These are phyloP conservation scores for Penicillium sp. DNA, from an alignment of 2,329 filamentous ascomycete genomes.

Conservation along the genomic window DNA sequence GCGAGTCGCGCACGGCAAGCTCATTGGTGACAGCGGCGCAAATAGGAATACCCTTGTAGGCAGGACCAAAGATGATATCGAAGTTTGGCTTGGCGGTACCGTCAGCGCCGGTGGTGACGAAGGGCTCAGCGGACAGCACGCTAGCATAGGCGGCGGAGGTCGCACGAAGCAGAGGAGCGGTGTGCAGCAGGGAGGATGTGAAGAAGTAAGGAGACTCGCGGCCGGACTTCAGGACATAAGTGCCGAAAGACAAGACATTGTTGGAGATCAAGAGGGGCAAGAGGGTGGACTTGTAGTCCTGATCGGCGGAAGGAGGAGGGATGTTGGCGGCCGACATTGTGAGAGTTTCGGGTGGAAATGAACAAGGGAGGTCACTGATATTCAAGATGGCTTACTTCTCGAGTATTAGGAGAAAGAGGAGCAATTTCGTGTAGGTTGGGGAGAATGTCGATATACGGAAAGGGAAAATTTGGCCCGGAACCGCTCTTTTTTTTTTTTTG, in stretches of 20 bases:
- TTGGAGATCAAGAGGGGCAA: conserved; percentile 44
- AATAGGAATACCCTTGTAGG: conserved; percentile 97
- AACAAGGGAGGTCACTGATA: no score
- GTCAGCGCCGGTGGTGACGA: conserved; percentile 41
- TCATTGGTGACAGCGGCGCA: conserved; percentile 76
- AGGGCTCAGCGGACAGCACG: conserved; percentile 55
- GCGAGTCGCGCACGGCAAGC: conserved; percentile 68
- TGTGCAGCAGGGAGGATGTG: conserved; percentile 91
- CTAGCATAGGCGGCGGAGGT: conserved; percentile 81
- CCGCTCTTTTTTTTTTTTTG: conserved; percentile 17
- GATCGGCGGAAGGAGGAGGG: conserved; percentile 29
- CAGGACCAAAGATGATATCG: conserved; percentile 89
- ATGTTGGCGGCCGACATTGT: conserved; percentile 31
- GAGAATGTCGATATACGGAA: conserved; percentile 11
- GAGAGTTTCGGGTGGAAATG: not conserved
- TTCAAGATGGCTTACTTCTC: not conserved
- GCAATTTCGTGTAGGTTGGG: conserved; percentile 4
- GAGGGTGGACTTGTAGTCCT: conserved; percentile 45
- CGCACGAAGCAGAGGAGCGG: conserved; percentile 73
- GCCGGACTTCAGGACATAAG: conserved; percentile 83
- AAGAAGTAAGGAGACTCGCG: conserved; percentile 94
- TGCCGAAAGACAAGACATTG: conserved; percentile 48
- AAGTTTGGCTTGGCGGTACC: conserved; percentile 56
- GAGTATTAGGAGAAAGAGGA: not conserved
- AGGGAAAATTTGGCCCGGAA: conserved; percentile 25